Evolutionary conservation across 228 moss, liverwort and hornwort genomes (phyloP), one percentile per base, ranked within the genome.

Genomic region (Sphagnum fallax): DNA sequence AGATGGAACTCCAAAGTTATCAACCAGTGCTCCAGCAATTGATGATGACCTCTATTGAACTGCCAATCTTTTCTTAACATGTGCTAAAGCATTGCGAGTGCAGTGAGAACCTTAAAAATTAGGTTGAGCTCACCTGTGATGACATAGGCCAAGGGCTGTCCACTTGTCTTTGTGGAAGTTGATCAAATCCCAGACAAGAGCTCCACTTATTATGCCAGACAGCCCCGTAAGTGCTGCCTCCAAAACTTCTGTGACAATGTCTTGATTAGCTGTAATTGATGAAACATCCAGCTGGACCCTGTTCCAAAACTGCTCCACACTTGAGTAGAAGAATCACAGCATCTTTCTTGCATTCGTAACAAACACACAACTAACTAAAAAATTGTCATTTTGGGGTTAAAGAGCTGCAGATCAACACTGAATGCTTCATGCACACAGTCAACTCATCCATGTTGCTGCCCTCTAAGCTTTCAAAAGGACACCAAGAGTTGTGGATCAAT

Each of bases 131-230:
- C 69, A 89, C 89, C 89, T 87, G 62, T 78, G 76, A 65, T 72
- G 86, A 73, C 86, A 92, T 61, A 80, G 76, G 70, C 86, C 84
- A 47, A 79, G 76, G 64, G 80, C 90, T 49, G 76, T 70, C 52
- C 61, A 47, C 53, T 57, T 82, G 5, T 74, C 73, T 53, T 82
- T 72, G 52, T 82, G 78, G 47, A 87, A 87, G 32, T 75, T 75
- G 52, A 90, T 76, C 58, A 84, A 74, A 49, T 89, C 88, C 74
- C 84, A 77, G 53, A 68, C 73, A 63, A 90, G 61, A 8, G 88
- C 88, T 72, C 90, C 90, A 66, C 91, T 84, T 16, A 89, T 75
- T 57, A 80, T 53, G 65, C 90, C 88, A 74, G 88, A 88, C 59
- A 82, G 72, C 49, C 83, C 76, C 47, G 79, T 86, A 51, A 86